Percentiles rank a stretch among this genome's conserved stretches.
Conservation (phyloP, 2,329 filamentous ascomycete species). For the Trichoderma koningii region DNA sequence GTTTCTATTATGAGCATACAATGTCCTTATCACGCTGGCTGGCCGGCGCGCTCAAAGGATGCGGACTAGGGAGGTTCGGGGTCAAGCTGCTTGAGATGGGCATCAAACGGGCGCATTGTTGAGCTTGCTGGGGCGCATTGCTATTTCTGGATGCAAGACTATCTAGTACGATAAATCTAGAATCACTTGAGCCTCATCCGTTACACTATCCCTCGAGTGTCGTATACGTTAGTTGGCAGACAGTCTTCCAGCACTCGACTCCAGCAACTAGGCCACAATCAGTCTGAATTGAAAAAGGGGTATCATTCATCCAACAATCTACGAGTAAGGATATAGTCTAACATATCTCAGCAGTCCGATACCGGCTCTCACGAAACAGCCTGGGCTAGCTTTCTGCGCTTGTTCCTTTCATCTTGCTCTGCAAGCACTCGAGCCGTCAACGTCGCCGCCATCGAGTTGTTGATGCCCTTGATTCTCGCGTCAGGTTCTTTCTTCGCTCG, state of each 20-base stretch:
- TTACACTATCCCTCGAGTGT: background rate
- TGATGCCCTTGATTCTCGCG: constrained; percentile 65
- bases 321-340: constrained; percentile 6
- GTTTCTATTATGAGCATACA: too few species aligned
- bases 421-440: constrained; percentile 83
- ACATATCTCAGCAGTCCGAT: constrained; percentile 4
- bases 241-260: background rate
- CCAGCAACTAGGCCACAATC: background rate
- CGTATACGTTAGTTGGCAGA: background rate
- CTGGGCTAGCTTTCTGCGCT: constrained; percentile 68
- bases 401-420: constrained; percentile 82
- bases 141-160: constrained; percentile 1
- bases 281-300: constrained; percentile 11
- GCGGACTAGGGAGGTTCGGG: background rate
- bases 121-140: constrained; percentile 2
- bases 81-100: background rate
- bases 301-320: constrained; percentile 25
- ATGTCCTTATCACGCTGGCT: background rate
- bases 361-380: constrained; percentile 12
- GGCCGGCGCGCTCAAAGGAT: background rate
- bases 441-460: constrained; percentile 82
- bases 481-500: constrained; percentile 39
- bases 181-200: constrained; percentile 6
- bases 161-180: background rate
- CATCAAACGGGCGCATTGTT: constrained; percentile 1